A percentile compares a stretch with the other conserved stretches of the same genome.
These are phyloP conservation scores for Tuber aestivum DNA, from an alignment of 495 filamentous ascomycete genomes.

Conservation along the genomic window DNA sequence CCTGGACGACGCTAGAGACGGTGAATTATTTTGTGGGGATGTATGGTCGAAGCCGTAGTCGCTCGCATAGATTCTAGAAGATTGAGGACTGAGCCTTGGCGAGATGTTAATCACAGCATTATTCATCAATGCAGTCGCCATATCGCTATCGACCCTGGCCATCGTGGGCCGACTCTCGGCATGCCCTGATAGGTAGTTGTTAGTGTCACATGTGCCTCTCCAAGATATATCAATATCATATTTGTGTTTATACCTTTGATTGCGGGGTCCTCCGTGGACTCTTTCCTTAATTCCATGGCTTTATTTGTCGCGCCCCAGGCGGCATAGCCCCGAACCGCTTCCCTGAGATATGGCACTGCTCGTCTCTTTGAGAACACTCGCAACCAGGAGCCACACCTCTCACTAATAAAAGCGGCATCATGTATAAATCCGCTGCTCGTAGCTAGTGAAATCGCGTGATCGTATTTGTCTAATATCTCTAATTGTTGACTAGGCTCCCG, in stretches of 20 bases:
- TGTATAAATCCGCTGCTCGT: conserved; percentile 35
- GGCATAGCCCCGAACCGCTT: conserved; percentile 40
- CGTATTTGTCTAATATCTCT: conserved; percentile 40
- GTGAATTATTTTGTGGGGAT: conserved; percentile 29
- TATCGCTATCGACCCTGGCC: conserved; percentile 27
- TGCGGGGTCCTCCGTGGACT: conserved; percentile 35
- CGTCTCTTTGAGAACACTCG: conserved; percentile 33
- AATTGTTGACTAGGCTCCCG: conserved; percentile 34
- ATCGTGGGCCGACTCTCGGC: conserved; percentile 32
- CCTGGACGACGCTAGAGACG: conserved; percentile 32
- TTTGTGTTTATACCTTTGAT: conserved; percentile 25
- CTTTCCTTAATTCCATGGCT: conserved; percentile 35
- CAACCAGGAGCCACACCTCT: conserved; percentile 40
- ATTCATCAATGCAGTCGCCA: conserved; percentile 4
- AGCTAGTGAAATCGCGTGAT: conserved; percentile 40
- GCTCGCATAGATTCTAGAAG: conserved; percentile 33
- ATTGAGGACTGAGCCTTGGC: conserved; percentile 37
- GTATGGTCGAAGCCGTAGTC: conserved; percentile 38
- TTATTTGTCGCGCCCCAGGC: conserved; percentile 40
- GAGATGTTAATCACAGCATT: conserved; percentile 14
- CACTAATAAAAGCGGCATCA: conserved; percentile 41
- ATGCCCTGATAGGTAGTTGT: background rate
- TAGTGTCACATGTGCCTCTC: background rate
- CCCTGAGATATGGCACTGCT: conserved; percentile 39
- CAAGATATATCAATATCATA: background rate